Base-by-base conservation (phyloP, 805 yeast genomes). In the Priceomyces castillae region DNA sequence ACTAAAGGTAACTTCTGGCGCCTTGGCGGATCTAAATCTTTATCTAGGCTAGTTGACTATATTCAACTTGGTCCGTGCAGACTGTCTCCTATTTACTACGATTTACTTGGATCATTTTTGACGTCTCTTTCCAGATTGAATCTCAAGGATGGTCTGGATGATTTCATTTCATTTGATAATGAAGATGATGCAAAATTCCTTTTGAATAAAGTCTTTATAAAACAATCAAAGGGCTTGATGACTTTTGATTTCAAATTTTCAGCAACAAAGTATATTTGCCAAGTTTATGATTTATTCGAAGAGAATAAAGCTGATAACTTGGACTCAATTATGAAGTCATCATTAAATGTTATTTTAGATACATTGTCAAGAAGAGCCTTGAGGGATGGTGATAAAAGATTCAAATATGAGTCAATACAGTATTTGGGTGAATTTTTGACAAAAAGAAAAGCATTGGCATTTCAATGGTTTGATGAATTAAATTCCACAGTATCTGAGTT, bases 1-100 rank as follows among this genome's bases (percentile, higher is more conserved):
- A 61, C 70, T 34, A 76, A 78, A 47, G 66, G 73, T 14, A 74
- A 68, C 22, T 67, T 84, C 38, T 82, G 88, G 83, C 61, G 70
- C 3, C 47, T 57, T 3, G 76, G 74, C 16, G 83, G 82, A 14
- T 50, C 54, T 37, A 67, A 68, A 42, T 48, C 59, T 43, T 63
- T 64, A 3, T 50, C 80, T 1, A 73, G 71, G 45, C 54, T 85
- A 9, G 37, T 67, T 1, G 73, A 64, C 0, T 73, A 82, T 48
- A 50, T 85, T 16, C 64, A 64, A 10, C 47, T 80, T 11, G 85
- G 89, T 0, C 77, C 79, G 1, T 67, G 82, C 37, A 71, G 69
- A 39, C 79, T 86, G 40, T 64, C 69, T 22, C 74, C 81, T 0
- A 49, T 63, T 0, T 83, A 80, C 53, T 85, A 78, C 50, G 44